These are phyloP conservation scores for Teunomyces aglyptinius DNA, from an alignment of 805 yeast genomes.

Conservation along the genomic window DNA sequence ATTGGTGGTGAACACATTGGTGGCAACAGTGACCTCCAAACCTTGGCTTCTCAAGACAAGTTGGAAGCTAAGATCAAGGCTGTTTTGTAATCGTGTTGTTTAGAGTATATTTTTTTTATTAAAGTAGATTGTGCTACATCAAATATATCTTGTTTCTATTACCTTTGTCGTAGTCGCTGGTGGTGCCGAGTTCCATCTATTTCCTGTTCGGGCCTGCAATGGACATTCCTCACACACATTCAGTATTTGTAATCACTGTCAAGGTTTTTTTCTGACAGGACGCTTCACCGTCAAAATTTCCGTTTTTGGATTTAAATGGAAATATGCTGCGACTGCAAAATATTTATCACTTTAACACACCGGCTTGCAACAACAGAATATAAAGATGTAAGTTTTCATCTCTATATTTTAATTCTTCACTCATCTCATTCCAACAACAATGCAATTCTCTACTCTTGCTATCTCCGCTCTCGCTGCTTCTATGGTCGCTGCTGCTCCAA, in stretches of 20 bases:
- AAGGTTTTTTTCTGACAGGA: background rate
- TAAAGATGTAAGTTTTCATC: background rate
- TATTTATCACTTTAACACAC: background rate
- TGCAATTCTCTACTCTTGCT: constrained; percentile 12
- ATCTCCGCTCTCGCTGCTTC: constrained; percentile 6
- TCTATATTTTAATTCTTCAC: background rate
- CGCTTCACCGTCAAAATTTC: background rate
- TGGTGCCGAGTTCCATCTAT: background rate
- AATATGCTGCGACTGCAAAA: constrained; percentile 1
- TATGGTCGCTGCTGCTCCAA: constrained; percentile 9
- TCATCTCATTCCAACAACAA: constrained; percentile 1
- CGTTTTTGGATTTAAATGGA: constrained; percentile 1
- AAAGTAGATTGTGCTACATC: background rate
- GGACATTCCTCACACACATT: background rate
- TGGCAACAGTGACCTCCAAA: constrained; percentile 88
- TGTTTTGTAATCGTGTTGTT: constrained; percentile 25
- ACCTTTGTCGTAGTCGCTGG: background rate
- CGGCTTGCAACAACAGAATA: background rate
- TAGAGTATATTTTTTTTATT: too few relatives aligned
- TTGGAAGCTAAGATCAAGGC: constrained; percentile 47
- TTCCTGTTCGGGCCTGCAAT: background rate
- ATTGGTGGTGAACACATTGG: constrained; percentile 92
- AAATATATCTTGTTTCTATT: too few relatives aligned
- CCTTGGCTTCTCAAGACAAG: constrained; percentile 59
- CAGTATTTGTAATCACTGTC: background rate